These are phyloP conservation scores for Pythium dissimile DNA, from an alignment of 352 stramenopile genomes.

Conservation along the genomic window DNA sequence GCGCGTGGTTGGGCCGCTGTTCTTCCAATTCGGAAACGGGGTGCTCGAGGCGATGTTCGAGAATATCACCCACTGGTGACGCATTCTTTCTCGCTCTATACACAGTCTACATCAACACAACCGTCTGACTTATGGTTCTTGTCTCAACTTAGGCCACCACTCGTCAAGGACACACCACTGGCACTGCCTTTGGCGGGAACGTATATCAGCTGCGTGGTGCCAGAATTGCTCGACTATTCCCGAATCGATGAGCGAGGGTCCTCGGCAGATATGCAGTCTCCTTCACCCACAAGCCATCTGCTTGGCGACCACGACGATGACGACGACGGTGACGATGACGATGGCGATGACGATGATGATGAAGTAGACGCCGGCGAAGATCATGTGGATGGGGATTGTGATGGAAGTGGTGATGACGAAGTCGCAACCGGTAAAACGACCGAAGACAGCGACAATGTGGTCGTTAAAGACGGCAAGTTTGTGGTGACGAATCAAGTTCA, in stretches of 20 bases:
- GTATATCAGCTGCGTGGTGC: conserved; percentile 72
- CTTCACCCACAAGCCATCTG: conserved; percentile 46
- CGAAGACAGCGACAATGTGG: conserved; percentile 13
- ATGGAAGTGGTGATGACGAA: background rate
- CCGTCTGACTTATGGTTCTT: no score
- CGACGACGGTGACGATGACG: conserved; percentile 26
- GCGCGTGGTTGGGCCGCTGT: conserved; percentile 66
- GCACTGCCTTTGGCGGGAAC: conserved; percentile 69
- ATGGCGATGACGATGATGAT: conserved; percentile 17
- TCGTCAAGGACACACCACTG: conserved; percentile 42
- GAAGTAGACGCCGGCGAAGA: conserved; percentile 25
- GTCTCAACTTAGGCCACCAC: conserved; percentile 37
- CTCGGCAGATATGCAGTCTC: conserved; percentile 21
- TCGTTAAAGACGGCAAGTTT: conserved; percentile 46
- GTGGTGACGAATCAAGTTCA: conserved; percentile 31
- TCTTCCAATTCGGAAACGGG: conserved; percentile 67
- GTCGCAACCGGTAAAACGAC: no score
- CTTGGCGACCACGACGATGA: conserved; percentile 24
- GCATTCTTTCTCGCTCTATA: background rate
- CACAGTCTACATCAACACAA: background rate
- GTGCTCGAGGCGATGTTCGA: conserved; percentile 71
- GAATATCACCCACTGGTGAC: conserved; percentile 63
- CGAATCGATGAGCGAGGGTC: conserved; percentile 27
- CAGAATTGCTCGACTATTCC: conserved; percentile 54
- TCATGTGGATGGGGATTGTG: conserved; percentile 9